Evolutionary conservation across 768 basidiomycete genomes (phyloP).

Genomic region (Russula abietina): DNA sequence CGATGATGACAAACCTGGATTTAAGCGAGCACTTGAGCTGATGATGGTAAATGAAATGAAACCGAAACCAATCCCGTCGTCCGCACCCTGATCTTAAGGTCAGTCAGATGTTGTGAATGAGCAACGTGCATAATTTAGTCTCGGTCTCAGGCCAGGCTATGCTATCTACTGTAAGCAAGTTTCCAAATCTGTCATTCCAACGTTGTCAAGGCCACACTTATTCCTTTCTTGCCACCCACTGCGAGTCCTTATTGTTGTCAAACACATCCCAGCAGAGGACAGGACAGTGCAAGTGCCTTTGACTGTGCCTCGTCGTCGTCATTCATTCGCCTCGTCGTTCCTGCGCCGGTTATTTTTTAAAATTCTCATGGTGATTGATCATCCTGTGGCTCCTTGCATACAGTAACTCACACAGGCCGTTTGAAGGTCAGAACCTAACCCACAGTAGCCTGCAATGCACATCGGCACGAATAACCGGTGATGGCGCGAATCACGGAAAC

Average conservation of each 20-base stretch:
- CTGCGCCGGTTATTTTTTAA: not conserved
- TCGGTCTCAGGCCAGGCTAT: too few relatives aligned
- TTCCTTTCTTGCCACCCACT: not conserved
- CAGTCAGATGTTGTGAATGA: too few relatives aligned
- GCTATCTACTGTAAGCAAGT: too few relatives aligned
- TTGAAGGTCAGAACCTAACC: not conserved
- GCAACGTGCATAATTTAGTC: too few relatives aligned
- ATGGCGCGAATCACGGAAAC: not conserved
- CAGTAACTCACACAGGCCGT: too few relatives aligned
- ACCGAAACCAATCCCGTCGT: not conserved
- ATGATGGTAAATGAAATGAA: not conserved
- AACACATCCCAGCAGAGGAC: too few relatives aligned
- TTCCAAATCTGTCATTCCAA: not conserved
- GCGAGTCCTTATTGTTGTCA: not conserved
- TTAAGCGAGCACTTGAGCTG: not conserved
- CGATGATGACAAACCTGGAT: not conserved
- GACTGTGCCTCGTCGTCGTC: not conserved
- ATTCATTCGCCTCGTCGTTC: not conserved
- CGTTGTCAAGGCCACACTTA: not conserved
- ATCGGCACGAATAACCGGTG: too few relatives aligned
- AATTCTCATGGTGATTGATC: too few relatives aligned
- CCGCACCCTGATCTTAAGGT: too few relatives aligned
- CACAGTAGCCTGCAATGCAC: too few relatives aligned
- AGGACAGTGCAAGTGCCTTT: too few relatives aligned
- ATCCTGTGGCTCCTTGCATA: too few relatives aligned